These are phyloP conservation scores for Tylopilus vinaceipallidus DNA, from an alignment of 768 basidiomycete genomes.

Conservation along the genomic window DNA sequence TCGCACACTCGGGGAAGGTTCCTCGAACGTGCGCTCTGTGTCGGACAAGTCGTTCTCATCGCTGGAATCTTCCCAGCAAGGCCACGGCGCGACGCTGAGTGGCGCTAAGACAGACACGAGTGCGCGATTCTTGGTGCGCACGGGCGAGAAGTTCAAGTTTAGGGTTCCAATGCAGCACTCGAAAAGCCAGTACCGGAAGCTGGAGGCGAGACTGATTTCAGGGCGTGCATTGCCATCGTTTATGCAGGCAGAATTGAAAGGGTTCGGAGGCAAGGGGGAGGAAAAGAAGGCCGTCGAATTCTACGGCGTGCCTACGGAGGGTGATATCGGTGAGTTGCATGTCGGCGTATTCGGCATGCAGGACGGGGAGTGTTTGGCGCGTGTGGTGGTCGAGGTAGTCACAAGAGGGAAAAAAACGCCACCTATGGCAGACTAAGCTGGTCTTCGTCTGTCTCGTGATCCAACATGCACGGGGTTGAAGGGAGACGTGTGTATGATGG, in stretches of 20 bases:
- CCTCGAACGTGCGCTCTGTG: conserved; percentile 28
- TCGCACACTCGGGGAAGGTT: conserved; percentile 61
- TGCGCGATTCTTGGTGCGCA: conserved; percentile 48
- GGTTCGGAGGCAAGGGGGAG: conserved; percentile 31
- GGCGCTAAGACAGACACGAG: conserved; percentile 24
- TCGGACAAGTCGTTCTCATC: conserved; percentile 56
- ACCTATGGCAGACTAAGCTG: conserved; percentile 28
- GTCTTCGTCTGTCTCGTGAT: conserved; percentile 18
- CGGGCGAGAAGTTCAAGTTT: conserved; percentile 60
- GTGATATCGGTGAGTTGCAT: conserved; percentile 52
- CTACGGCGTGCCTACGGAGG: conserved; percentile 47
- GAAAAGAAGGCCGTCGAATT: conserved; percentile 54
- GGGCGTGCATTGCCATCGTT: conserved; percentile 56
- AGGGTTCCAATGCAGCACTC: conserved; percentile 42
- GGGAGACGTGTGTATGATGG: no score
- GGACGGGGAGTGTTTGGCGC: conserved; percentile 51
- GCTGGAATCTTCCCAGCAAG: conserved; percentile 55
- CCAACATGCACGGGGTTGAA: conserved; percentile 1
- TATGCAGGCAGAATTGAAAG: conserved; percentile 50
- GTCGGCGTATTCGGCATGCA: conserved; percentile 55
- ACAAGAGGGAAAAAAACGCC: conserved; percentile 30
- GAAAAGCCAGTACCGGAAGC: conserved; percentile 32
- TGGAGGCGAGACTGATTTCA: conserved; percentile 49
- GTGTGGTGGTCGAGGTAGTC: conserved; percentile 57
- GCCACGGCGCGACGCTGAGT: conserved; percentile 25